Conservation (phyloP, 805 yeast genomes). For the Saccharomyces jurei region DNA sequence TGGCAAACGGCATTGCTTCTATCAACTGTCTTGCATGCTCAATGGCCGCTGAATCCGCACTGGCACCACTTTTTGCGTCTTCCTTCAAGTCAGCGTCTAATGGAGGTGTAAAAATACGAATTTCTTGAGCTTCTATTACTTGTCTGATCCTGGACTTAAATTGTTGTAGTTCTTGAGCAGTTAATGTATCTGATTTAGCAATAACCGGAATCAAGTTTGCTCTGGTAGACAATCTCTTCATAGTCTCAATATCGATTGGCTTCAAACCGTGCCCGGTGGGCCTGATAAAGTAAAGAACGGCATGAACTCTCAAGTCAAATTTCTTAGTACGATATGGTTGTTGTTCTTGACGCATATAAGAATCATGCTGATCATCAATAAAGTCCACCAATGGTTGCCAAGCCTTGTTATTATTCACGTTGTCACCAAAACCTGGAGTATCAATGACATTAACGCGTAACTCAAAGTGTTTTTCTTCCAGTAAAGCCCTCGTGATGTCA, state of each 20-base stretch:
- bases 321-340: constrained; percentile 66
- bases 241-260: constrained; percentile 80
- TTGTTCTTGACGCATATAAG: constrained; percentile 85
- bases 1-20: constrained; percentile 81
- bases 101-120: constrained; percentile 77
- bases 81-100: constrained; percentile 37
- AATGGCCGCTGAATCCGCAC: constrained; percentile 56
- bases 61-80: background rate
- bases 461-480: constrained; percentile 77
- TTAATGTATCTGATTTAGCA: constrained; percentile 80
- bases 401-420: constrained; percentile 73
- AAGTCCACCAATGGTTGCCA: constrained; percentile 86
- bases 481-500: constrained; percentile 67
- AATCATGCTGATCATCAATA: constrained; percentile 84
- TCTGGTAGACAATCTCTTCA: constrained; percentile 73
- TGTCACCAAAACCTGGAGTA: constrained; percentile 92
- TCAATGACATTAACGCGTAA: constrained; percentile 75
- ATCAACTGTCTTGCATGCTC: constrained; percentile 75
- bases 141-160: constrained; percentile 74
- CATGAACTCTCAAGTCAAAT: constrained; percentile 84
- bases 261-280: constrained; percentile 86
- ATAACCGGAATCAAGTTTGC: constrained; percentile 86
- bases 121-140: constrained; percentile 76
- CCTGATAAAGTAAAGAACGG: constrained; percentile 79
- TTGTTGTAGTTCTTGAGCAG: constrained; percentile 56